Conservation (phyloP, 2,329 filamentous ascomycete species). For the Podosphaera aphanis region DNA sequence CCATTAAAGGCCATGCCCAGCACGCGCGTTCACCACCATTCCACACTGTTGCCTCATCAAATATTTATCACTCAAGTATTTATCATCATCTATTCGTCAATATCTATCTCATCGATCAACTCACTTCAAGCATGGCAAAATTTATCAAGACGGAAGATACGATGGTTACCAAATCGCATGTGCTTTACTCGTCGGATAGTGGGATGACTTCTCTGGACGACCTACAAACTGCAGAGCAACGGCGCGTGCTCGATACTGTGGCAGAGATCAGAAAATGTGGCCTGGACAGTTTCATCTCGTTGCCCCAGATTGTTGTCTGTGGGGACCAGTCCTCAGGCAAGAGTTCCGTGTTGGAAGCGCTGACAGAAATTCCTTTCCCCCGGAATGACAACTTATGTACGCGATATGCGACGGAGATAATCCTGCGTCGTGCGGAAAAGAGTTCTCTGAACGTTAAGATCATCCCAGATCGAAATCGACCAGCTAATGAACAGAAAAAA, state of each 20-base stretch:
- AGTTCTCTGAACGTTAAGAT: constrained; percentile 30
- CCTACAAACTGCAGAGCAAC: constrained; percentile 25
- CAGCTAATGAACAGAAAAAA: constrained; percentile 23
- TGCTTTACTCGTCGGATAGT: not conserved
- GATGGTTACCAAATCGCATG: too few species aligned
- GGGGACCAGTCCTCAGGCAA: constrained; percentile 42
- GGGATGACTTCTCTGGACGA: constrained; percentile 5
- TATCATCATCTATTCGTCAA: too few species aligned
- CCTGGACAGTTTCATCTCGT: constrained; percentile 25
- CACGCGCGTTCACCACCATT: too few species aligned
- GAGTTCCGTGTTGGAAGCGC: constrained; percentile 38
- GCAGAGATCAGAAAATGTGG: constrained; percentile 30
- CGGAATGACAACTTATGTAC: constrained; percentile 36
- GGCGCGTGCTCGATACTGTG: constrained; percentile 31
- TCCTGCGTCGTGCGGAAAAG: constrained; percentile 13
- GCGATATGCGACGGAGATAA: constrained; percentile 27
- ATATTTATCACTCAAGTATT: too few species aligned
- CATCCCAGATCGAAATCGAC: constrained; percentile 27
- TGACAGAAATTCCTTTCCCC: constrained; percentile 37
- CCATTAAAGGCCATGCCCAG: too few species aligned
- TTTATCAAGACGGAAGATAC: too few species aligned
- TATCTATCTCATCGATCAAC: too few species aligned
- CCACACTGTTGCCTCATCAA: too few species aligned
- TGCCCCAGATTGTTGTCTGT: constrained; percentile 39
- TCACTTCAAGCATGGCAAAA: too few species aligned